A percentile compares a stretch with the other conserved stretches of the same genome.
Conservation (phyloP, 805 yeast species). For the Myxozyma mucilagina region DNA sequence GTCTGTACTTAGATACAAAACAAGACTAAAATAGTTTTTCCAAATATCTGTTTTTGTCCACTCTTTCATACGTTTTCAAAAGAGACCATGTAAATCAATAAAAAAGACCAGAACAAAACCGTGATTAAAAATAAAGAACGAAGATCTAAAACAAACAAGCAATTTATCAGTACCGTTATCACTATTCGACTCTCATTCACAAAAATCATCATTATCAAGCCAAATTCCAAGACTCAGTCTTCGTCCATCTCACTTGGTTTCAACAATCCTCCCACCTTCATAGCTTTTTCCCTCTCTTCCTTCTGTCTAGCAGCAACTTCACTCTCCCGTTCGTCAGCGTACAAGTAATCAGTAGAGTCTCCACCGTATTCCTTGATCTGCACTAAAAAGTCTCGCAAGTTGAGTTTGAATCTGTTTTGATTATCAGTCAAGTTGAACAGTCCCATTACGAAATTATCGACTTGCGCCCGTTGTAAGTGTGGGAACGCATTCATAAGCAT, state of each 20-base stretch:
- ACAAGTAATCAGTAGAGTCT: constrained; percentile 89
- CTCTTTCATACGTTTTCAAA: no score
- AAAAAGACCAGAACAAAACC: no score
- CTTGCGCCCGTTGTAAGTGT: constrained; percentile 80
- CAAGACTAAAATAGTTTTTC: no score
- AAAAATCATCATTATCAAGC: background rate
- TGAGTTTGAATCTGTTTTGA: constrained; percentile 72
- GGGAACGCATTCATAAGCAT: constrained; percentile 90
- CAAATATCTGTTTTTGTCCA: no score
- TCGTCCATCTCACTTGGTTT: constrained; percentile 81
- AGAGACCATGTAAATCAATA: no score
- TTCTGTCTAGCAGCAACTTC: constrained; percentile 69
- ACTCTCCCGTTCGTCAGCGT: constrained; percentile 86
- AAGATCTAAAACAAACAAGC: no score
- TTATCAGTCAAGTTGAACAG: constrained; percentile 70
- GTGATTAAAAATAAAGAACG: no score
- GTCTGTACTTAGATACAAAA: no score
- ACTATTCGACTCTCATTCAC: background rate
- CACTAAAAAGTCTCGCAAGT: constrained; percentile 90
- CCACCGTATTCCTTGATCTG: constrained; percentile 97
- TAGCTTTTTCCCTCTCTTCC: constrained; percentile 75
- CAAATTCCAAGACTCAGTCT: constrained; percentile 2
- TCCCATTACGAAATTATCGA: constrained; percentile 76
- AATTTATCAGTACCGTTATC: no score
- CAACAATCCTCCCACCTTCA: constrained; percentile 86